phyloP scores from a whole-genome alignment of 257 asterid species.

The Parsonsia alboflavescens region DNA sequence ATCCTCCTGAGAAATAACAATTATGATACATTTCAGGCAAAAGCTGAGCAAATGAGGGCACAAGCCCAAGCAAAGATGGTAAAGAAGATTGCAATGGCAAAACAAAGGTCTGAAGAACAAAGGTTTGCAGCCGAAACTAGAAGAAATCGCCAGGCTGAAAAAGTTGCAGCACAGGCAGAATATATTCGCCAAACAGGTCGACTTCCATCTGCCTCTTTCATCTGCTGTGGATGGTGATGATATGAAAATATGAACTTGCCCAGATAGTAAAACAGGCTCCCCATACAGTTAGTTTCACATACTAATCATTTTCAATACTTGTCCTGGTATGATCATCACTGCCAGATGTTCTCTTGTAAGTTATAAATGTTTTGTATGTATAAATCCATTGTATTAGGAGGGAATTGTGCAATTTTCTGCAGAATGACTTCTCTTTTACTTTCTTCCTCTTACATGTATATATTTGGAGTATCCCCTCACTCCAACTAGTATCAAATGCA shows the following conservation, averaged over 20 bases:
- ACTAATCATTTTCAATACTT: neutral
- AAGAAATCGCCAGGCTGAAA: slow-evolving; percentile 57
- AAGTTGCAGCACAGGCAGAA: slow-evolving; percentile 67
- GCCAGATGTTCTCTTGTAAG: slow-evolving; percentile 4
- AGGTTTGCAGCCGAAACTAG: slow-evolving; percentile 71
- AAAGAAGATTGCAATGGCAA: slow-evolving; percentile 80
- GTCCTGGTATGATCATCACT: neutral
- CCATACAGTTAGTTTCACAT: slow-evolving; percentile 1
- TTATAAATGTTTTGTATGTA: slow-evolving; percentile 5
- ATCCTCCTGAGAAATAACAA: neutral
- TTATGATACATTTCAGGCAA: slow-evolving; percentile 28
- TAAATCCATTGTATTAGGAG: neutral
- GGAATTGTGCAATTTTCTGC: slow-evolving; percentile 1
- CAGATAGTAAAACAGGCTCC: neutral
- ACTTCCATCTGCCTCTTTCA: slow-evolving; percentile 57
- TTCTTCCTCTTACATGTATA: neutral
- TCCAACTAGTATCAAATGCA: too few relatives aligned
- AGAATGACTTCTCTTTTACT: neutral
- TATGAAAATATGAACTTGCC: neutral
- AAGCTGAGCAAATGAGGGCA: slow-evolving; percentile 78
- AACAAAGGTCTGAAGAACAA: slow-evolving; percentile 80
- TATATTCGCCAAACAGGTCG: slow-evolving; percentile 79
- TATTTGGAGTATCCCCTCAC: too few relatives aligned
- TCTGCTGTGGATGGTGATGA: slow-evolving; percentile 85
- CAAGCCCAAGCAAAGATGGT: slow-evolving; percentile 83